phyloP scores from a whole-genome alignment of 2,329 filamentous ascomycete species.

The Rutstroemia sp. region DNA sequence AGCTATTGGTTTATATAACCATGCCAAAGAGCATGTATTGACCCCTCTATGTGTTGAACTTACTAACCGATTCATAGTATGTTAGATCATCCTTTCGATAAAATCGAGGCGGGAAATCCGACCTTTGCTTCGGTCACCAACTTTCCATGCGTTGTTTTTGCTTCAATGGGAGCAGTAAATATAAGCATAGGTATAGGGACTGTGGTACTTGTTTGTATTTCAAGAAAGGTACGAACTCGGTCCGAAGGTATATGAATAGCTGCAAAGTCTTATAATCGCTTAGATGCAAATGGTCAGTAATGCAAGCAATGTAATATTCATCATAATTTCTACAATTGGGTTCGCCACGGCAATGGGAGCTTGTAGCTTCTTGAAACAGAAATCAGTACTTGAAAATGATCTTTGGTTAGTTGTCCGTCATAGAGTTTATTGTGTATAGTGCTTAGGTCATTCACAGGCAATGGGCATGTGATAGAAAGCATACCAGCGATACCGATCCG shows the following conservation, averaged over 20 bases:
- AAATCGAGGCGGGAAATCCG: not conserved
- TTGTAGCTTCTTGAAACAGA: not conserved
- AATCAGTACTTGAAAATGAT: not conserved
- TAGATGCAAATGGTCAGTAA: not conserved
- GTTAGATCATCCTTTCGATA: not conserved
- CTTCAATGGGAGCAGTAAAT: not conserved
- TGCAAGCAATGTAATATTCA: not conserved
- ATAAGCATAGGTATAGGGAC: not conserved
- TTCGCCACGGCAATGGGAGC: not conserved
- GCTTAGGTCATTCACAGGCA: not conserved
- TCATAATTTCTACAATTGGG: not conserved
- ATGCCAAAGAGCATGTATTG: not conserved
- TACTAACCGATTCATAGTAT: not conserved
- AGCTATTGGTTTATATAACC: not conserved
- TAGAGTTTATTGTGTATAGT: not conserved
- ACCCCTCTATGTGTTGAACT: not conserved
- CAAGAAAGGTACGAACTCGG: not conserved
- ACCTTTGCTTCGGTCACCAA: not conserved
- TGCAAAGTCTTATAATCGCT: not conserved
- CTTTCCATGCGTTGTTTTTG: not conserved
- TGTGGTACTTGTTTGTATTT: not conserved
- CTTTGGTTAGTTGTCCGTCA: not conserved
- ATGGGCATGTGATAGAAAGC: not conserved
- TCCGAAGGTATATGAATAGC: not conserved
- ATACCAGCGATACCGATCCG: not conserved